Evolutionary conservation across 1,284 basidiomycete genomes (phyloP), one percentile per base, ranked within the genome.

Genomic region (Exsudoporus floridanus): DNA sequence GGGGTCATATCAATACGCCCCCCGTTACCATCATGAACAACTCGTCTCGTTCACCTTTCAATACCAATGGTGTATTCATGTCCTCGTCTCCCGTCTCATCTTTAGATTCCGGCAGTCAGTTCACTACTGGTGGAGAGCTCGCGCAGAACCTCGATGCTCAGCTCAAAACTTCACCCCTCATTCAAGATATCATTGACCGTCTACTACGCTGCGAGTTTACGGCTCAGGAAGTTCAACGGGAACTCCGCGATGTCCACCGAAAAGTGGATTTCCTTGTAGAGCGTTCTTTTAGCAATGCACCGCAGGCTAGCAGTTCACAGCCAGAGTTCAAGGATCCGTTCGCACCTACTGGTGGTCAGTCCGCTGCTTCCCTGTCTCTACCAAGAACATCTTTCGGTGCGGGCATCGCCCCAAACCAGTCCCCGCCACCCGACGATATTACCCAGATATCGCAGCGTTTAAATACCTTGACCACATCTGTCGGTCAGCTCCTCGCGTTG

Each of bases 281-380:
- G 55, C 81, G 86, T 35, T 78, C 80, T 8, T 62, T 85, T 27
- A 70, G 57, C 55, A 71, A 38, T 42, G 23, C 25, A 2, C 49
- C 49, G 3, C 69, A 66, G 45, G 31, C 43, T 45, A 71, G 65
- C 45, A 64, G 56, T 51, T 55, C 59, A 23, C 79, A 84, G 49
- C 84, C 84, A 18, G 86, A 90, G 60, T 90, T 90, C 74, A 85
- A 86, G 66, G 83, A 90, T 62, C 89, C 88, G 0, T 91, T 90
- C 63, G 82, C 87, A 25, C 64, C 75, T 6, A 61, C 70, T 34
- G 55, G 67, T 28, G 59, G 61, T 25, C 74, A 73, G 51, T 65
- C 72, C 14, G 60, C 68, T 46, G 64, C 74, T 46, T 62, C 71
- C n/a, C 49, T 77, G 47, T 73, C 72, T 57, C 75, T 77, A 34